Conservation (phyloP, 768 basidiomycete genomes). For the Daedaleopsis nitida region DNA sequence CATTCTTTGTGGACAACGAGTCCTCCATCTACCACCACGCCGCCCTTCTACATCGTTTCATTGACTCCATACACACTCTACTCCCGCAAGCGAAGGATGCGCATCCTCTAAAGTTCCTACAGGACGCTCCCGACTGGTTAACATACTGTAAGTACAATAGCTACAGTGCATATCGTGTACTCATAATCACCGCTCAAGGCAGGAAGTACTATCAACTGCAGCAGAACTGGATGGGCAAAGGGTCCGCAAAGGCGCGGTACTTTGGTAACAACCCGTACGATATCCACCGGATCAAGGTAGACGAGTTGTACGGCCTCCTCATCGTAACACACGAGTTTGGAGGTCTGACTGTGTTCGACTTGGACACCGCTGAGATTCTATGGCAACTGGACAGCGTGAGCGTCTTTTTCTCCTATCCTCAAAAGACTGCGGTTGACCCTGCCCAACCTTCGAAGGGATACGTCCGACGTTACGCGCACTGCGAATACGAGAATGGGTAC, state of each 20-base stretch:
- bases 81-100: conserved; percentile 34
- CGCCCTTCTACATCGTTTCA: conserved; percentile 53
- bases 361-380: conserved; percentile 48
- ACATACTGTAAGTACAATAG: conserved; percentile 51
- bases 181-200: conserved; percentile 37
- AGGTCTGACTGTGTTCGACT: conserved; percentile 60
- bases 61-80: conserved; percentile 29
- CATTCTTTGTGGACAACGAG: conserved; percentile 50
- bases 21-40: conserved; percentile 58
- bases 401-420: conserved; percentile 2
- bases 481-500: conserved; percentile 73
- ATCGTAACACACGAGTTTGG: conserved; percentile 59
- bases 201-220: conserved; percentile 45
- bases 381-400: conserved; percentile 65
- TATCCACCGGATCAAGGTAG: conserved; percentile 79
- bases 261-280: conserved; percentile 36
- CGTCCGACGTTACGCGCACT: conserved; percentile 61
- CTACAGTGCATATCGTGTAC: not conserved
- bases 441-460: conserved; percentile 40
- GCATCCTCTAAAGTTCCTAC: conserved; percentile 39
- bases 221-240: conserved; percentile 57
- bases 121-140: conserved; percentile 53
- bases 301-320: conserved; percentile 59
- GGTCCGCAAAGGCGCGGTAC: conserved; percentile 40
- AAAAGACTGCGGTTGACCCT: not conserved